phyloP scores from a whole-genome alignment of 2,329 filamentous ascomycete genomes.

The Thelonectria blattea region DNA sequence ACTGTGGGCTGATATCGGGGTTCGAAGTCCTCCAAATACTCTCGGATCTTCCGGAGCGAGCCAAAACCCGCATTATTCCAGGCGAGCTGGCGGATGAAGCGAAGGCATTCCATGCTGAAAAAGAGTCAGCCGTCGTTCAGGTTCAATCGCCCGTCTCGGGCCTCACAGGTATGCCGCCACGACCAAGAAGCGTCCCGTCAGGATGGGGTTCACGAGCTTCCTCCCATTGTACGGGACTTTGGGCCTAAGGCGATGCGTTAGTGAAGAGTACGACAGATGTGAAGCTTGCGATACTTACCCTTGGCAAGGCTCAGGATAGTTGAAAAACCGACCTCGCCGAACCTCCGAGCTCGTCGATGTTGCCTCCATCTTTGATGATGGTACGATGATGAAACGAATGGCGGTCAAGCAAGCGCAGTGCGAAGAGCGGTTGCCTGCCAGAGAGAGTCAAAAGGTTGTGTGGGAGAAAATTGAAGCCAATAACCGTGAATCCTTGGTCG shows the following conservation, averaged over 20 bases:
- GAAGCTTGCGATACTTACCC: not conserved
- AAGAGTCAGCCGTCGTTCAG: not conserved
- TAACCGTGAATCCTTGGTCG: not conserved
- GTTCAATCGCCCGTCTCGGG: not conserved
- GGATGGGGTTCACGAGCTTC: constrained; percentile 16
- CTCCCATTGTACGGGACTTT: constrained; percentile 6
- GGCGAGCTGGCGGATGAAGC: constrained; percentile 31
- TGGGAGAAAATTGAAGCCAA: not conserved
- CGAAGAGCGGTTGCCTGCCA: not conserved
- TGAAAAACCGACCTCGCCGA: constrained; percentile 7
- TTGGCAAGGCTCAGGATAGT: constrained; percentile 13
- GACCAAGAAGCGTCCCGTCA: constrained; percentile 11
- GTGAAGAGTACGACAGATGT: not conserved
- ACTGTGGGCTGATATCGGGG: constrained; percentile 55
- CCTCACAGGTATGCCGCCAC: constrained; percentile 12
- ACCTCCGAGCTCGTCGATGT: not conserved
- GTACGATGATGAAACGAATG: not conserved
- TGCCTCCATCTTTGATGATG: not conserved
- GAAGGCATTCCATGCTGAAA: constrained; percentile 35
- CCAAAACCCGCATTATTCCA: constrained; percentile 71
- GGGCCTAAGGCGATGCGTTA: not conserved
- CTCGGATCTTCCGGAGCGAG: constrained; percentile 58
- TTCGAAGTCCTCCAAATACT: constrained; percentile 57
- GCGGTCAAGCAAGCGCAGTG: not conserved
- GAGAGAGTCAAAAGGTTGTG: not conserved